A percentile compares a stretch with the other conserved stretches of the same genome.
These are phyloP conservation scores for Pleurozium schreberi DNA, from an alignment of 225 moss, liverwort and hornwort genomes.

Conservation along the genomic window DNA sequence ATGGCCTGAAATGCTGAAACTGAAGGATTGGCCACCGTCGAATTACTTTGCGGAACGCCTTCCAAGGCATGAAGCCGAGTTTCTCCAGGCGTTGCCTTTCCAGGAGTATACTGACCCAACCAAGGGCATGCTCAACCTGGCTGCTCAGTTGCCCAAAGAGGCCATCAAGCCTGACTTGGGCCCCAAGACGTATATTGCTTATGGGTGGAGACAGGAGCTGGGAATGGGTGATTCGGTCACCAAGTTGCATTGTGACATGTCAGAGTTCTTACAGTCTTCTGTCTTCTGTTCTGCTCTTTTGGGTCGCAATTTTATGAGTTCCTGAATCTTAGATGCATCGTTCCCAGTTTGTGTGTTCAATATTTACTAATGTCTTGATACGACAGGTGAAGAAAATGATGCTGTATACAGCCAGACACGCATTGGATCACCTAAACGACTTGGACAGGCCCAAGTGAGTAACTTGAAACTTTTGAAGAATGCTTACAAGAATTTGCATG, in stretches of 20 bases:
- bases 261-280: conserved; percentile 34
- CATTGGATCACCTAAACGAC: conserved; percentile 30
- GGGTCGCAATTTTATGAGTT: background rate
- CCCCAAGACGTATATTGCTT: conserved; percentile 93
- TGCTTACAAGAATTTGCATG: background rate
- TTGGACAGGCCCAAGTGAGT: conserved; percentile 30
- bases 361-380: background rate
- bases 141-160: conserved; percentile 59
- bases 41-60: conserved; percentile 86
- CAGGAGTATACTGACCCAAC: conserved; percentile 80
- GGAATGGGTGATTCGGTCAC: conserved; percentile 93
- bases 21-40: conserved; percentile 94
- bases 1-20: conserved; percentile 90
- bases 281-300: background rate
- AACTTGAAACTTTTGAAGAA: background rate
- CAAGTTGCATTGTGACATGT: conserved; percentile 96
- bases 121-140: conserved; percentile 68
- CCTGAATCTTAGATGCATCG: background rate
- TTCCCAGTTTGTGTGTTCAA: background rate
- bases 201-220: conserved; percentile 66
- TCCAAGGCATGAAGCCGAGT: conserved; percentile 77
- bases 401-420: conserved; percentile 64
- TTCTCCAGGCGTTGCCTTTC: conserved; percentile 73
- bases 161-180: conserved; percentile 81
- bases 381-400: conserved; percentile 92